A percentile compares a stretch with the other conserved stretches of the same genome.
phyloP scores from a whole-genome alignment of 1,139 yeast genomes.

The Kurtzmaniella quercitrusa region DNA sequence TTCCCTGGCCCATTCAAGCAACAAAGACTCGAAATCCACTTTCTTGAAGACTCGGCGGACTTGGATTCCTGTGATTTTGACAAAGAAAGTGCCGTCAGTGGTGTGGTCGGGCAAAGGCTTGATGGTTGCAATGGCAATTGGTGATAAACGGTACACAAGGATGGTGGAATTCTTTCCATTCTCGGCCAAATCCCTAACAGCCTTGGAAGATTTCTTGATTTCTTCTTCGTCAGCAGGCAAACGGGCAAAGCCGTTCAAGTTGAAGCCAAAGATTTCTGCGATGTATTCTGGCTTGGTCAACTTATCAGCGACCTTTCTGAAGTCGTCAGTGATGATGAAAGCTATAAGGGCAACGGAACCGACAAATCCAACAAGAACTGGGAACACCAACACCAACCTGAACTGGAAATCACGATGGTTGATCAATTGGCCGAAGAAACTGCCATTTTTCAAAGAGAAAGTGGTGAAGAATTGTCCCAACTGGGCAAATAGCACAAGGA shows the following conservation, averaged over 20 bases:
- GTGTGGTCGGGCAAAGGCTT: constrained; percentile 33
- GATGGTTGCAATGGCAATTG: constrained; percentile 57
- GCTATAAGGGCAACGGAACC: constrained; percentile 25
- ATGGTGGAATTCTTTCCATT: constrained; percentile 48
- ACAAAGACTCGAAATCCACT: constrained; percentile 59
- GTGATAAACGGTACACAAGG: constrained; percentile 58
- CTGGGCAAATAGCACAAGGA: constrained; percentile 7
- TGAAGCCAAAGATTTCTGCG: constrained; percentile 48
- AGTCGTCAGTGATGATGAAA: constrained; percentile 39
- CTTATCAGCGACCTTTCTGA: constrained; percentile 40
- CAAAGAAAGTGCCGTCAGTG: constrained; percentile 34
- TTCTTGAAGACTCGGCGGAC: constrained; percentile 61
- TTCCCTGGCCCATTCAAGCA: constrained; percentile 55
- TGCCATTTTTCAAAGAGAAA: constrained; percentile 4
- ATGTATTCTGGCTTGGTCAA: constrained; percentile 29
- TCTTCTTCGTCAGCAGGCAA: constrained; percentile 20
- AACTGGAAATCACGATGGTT: constrained; percentile 23
- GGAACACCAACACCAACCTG: constrained; percentile 24
- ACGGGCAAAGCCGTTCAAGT: constrained; percentile 44
- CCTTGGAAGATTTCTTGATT: constrained; percentile 11
- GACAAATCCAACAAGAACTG: constrained; percentile 18
- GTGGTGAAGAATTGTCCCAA: constrained; percentile 26
- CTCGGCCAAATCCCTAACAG: constrained; percentile 14
- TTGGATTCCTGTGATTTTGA: constrained; percentile 54
- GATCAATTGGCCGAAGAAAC: constrained; percentile 12